Evolutionary conservation across 441 rosid genomes (phyloP).

Genomic region (Biscutella laevigata): DNA sequence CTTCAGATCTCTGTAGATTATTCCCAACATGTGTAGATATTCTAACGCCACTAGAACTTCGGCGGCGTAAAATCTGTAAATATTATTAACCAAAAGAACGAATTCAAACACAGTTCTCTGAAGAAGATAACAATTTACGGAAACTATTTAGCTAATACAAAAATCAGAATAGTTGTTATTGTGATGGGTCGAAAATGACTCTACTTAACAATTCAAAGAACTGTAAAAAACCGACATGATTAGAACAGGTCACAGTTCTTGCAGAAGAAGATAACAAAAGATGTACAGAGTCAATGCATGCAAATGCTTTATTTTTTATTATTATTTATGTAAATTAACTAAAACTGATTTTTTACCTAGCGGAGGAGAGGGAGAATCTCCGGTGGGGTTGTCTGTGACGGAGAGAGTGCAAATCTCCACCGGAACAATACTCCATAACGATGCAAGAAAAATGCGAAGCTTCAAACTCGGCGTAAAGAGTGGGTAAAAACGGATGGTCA

Average conservation of each 20-base stretch:
- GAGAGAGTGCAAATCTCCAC: slow-evolving; percentile 64
- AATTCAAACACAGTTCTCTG: neutral
- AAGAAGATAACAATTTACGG: neutral
- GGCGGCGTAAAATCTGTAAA: slow-evolving; percentile 56
- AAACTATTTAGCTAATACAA: neutral
- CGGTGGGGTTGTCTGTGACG: slow-evolving; percentile 47
- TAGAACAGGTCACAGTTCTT: slow-evolving; percentile 30
- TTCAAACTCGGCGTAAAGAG: slow-evolving; percentile 58
- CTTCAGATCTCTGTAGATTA: slow-evolving; percentile 67
- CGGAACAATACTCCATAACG: slow-evolving; percentile 69
- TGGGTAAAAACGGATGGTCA: slow-evolving; percentile 70
- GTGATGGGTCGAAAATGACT: slow-evolving; percentile 10
- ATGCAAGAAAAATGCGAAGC: slow-evolving; percentile 60
- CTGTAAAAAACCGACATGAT: slow-evolving; percentile 34
- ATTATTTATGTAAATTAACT: too few species aligned
- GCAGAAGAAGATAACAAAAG: slow-evolving; percentile 34
- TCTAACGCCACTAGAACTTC: slow-evolving; percentile 62
- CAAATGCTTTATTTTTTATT: neutral
- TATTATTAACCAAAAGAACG: neutral
- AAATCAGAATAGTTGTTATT: neutral
- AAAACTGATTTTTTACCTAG: slow-evolving; percentile 69
- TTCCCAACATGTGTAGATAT: slow-evolving; percentile 69
- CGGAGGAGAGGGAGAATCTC: slow-evolving; percentile 44
- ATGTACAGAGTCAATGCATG: slow-evolving; percentile 38
- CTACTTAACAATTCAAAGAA: slow-evolving; percentile 15